Evolutionary conservation across 1,284 basidiomycete species (phyloP).

Genomic region (Leccinum pseudoinsigne): DNA sequence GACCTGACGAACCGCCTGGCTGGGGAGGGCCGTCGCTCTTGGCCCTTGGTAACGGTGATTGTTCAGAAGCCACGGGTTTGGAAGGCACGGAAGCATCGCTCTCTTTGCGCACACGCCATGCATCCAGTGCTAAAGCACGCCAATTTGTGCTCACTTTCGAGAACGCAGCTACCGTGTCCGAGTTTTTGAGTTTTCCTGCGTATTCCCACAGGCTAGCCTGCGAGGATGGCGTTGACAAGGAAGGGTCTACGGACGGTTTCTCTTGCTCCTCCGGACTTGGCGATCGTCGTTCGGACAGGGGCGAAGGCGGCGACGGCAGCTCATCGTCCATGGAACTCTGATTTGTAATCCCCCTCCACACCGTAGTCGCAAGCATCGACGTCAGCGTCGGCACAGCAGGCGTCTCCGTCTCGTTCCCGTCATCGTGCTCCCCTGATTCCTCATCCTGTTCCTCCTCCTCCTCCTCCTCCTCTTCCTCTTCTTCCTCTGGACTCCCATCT

Average conservation of each 20-base stretch:
- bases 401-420: slow-evolving; percentile 47
- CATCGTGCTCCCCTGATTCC: slow-evolving; percentile 39
- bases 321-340: slow-evolving; percentile 64
- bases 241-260: slow-evolving; percentile 6
- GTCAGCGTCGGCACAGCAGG: slow-evolving; percentile 43
- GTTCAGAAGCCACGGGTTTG: slow-evolving; percentile 1
- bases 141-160: slow-evolving; percentile 75
- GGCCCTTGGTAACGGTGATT: slow-evolving; percentile 15
- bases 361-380: slow-evolving; percentile 55
- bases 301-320: slow-evolving; percentile 45
- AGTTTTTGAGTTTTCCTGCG: slow-evolving; percentile 70
- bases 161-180: slow-evolving; percentile 65
- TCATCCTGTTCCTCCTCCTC: slow-evolving; percentile 36
- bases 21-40: slow-evolving; percentile 19
- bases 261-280: slow-evolving; percentile 25
- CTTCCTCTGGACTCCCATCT: slow-evolving; percentile 37
- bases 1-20: slow-evolving; percentile 17
- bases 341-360: slow-evolving; percentile 77
- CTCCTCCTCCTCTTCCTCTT: slow-evolving; percentile 12
- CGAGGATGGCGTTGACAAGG: slow-evolving; percentile 13
- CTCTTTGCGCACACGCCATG: slow-evolving; percentile 39
- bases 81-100: slow-evolving; percentile 14
- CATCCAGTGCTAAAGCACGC: slow-evolving; percentile 57
- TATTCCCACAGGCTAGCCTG: slow-evolving; percentile 58
- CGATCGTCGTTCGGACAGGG: slow-evolving; percentile 36